Conservation (phyloP, 352 stramenopile genomes). For the Thalassiosira ordinaria region DNA sequence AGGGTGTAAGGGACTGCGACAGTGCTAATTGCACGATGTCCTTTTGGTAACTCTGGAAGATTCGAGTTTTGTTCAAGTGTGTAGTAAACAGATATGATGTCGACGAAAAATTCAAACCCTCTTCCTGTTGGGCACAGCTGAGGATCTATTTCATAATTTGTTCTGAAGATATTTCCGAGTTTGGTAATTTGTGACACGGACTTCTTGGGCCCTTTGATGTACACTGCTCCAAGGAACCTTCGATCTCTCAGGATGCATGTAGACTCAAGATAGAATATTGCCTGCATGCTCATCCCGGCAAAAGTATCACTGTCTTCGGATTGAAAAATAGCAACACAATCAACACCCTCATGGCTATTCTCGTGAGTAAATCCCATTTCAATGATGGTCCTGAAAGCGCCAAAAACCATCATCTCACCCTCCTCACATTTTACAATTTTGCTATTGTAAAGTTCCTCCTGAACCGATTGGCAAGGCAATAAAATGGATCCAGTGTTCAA, state of each 20-base stretch:
- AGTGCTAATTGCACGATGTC: conserved; percentile 5
- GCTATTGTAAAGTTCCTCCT: not conserved
- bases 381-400: not conserved
- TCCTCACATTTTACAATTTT: conserved; percentile 16
- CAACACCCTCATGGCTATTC: conserved; percentile 9
- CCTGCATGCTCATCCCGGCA: conserved; percentile 15
- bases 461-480: not conserved
- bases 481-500: conserved; percentile 20
- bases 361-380: conserved; percentile 28
- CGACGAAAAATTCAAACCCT: conserved; percentile 20
- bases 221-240: conserved; percentile 13
- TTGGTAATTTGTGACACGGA: conserved; percentile 3
- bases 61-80: conserved; percentile 1
- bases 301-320: conserved; percentile 27
- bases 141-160: conserved; percentile 9
- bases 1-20: conserved; percentile 11
- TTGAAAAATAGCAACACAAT: conserved; percentile 10
- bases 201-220: conserved; percentile 12
- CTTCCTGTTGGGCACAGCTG: conserved; percentile 16
- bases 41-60: not conserved
- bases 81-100: conserved; percentile 14
- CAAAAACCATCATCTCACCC: conserved; percentile 27
- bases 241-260: conserved; percentile 9
- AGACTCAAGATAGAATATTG: conserved; percentile 16
- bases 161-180: conserved; percentile 26